These are phyloP conservation scores for Lasiosphaeria hispida DNA, from an alignment of 495 filamentous ascomycete genomes.

Conservation along the genomic window DNA sequence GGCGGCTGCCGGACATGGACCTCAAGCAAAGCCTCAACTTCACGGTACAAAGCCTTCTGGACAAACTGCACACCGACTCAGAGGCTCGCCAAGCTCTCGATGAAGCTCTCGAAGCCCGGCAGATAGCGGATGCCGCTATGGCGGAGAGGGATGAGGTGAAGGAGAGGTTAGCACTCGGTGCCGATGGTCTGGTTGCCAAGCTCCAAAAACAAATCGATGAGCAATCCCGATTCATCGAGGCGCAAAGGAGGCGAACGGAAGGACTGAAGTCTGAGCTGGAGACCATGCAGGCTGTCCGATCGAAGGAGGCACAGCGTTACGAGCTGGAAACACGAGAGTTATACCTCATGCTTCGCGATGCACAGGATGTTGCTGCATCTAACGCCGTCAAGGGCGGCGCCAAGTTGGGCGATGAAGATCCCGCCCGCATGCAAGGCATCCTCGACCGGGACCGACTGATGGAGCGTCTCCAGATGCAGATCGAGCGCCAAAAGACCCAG, in stretches of 20 bases:
- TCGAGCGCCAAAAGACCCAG: conserved; percentile 96
- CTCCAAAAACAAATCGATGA: conserved; percentile 91
- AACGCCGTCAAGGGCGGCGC: conserved; percentile 71
- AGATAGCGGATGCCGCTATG: conserved; percentile 91
- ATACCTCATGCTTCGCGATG: conserved; percentile 97
- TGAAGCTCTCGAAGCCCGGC: conserved; percentile 82
- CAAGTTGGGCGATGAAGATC: conserved; percentile 58
- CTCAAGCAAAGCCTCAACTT: conserved; percentile 96
- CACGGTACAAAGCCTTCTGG: conserved; percentile 90
- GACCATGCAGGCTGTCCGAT: conserved; percentile 79
- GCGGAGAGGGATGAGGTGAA: conserved; percentile 96
- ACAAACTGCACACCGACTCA: conserved; percentile 92
- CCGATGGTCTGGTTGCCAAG: conserved; percentile 90
- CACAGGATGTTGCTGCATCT: conserved; percentile 89
- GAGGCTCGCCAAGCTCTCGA: conserved; percentile 89
- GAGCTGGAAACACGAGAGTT: conserved; percentile 94
- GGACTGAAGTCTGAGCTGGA: conserved; percentile 84
- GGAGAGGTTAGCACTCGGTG: conserved; percentile 86
- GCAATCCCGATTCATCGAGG: conserved; percentile 83
- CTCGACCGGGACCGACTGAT: conserved; percentile 89
- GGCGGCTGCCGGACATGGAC: conserved; percentile 92
- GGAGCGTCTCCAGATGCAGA: conserved; percentile 86
- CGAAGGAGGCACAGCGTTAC: conserved; percentile 89
- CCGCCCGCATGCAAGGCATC: conserved; percentile 84
- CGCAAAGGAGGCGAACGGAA: conserved; percentile 81